Conservation (phyloP, 371 early-diverging fungal genomes). For the Mortierella sp. region DNA sequence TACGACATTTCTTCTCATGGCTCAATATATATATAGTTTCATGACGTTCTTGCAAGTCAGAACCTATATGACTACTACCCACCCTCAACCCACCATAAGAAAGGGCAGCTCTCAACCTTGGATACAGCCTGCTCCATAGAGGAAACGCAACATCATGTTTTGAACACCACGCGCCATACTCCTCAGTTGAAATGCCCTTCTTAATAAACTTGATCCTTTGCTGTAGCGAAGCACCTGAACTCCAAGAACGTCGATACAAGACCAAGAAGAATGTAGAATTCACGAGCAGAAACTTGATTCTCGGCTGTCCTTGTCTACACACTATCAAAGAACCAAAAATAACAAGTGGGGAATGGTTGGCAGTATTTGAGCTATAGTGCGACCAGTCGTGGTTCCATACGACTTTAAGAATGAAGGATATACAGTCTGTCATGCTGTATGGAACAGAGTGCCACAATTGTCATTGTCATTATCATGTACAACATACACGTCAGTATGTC, state of each 20-base stretch:
- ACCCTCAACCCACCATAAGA: background rate
- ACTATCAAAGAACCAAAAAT: constrained; percentile 54
- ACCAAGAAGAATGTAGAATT: constrained; percentile 60
- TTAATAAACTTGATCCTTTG: constrained; percentile 57
- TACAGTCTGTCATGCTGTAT: constrained; percentile 62
- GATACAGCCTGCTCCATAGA: background rate
- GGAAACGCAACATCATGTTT: background rate
- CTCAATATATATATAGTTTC: too few relatives aligned
- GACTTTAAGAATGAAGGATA: constrained; percentile 63
- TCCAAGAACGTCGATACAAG: constrained; percentile 67
- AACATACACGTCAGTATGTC: too few relatives aligned
- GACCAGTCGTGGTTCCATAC: constrained; percentile 71
- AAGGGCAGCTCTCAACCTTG: background rate
- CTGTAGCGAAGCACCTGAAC: constrained; percentile 62
- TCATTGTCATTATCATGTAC: constrained; percentile 81
- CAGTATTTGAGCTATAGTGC: constrained; percentile 81
- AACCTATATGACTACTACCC: too few relatives aligned
- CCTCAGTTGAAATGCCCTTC: constrained; percentile 28
- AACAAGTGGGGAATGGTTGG: constrained; percentile 68
- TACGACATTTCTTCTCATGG: too few relatives aligned
- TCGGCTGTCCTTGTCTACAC: constrained; percentile 66
- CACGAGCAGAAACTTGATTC: constrained; percentile 63
- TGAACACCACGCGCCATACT: background rate
- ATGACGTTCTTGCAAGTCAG: too few relatives aligned
- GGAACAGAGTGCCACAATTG: constrained; percentile 68